Evolutionary conservation across 2,329 filamentous ascomycete genomes (phyloP), one percentile per base, ranked within the genome.

Genomic region (Hypocreales sp.): DNA sequence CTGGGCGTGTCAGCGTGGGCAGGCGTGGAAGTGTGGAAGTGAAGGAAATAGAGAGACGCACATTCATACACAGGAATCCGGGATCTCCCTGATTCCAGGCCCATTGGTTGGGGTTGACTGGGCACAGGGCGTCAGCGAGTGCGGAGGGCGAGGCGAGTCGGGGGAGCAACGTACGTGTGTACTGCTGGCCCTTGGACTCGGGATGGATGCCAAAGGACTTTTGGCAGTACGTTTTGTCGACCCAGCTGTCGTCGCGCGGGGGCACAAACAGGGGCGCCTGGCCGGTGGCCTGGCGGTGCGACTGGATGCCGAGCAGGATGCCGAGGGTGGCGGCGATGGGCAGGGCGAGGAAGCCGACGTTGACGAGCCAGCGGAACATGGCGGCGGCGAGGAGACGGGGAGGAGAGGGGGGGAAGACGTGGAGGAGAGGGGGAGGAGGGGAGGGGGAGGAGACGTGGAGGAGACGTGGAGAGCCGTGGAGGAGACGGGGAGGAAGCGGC

Each of bases 71-170:
- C 15, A 68, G 41, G 12, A 37, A 42, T 20, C 61, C 60, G 3
- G 42, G 38, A 11, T 47, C 41, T 8, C 48, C 48, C 9, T 45
- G 37, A 14, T 48, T 36, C 40, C 59, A 54, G 36, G 60, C 61
- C 64, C 64, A 68, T 45, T 66, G 64, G 36, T 68, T 68, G 25
- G 64, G 64, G 38, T 68, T 67, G 30, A 67, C 64, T 67, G 31
- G 11, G 20, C 13, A 23, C 18, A 25, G 17, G 23, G 18, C 4
- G 16, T 28, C 15, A 28, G 26, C 16, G 5, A 16, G 4, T n/a
- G 8, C n/a, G 11, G 4, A 9, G 7, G 14, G 16, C 7, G 15
- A 15, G 11, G 12, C 7, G 10, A 18, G 16, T 21, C 10, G 11
- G 16, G n/a, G 25, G 17, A 9, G 20, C 22, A 20, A 54, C 61